phyloP scores from a whole-genome alignment of 495 filamentous ascomycete species.

The Aspergillus asperescens region DNA sequence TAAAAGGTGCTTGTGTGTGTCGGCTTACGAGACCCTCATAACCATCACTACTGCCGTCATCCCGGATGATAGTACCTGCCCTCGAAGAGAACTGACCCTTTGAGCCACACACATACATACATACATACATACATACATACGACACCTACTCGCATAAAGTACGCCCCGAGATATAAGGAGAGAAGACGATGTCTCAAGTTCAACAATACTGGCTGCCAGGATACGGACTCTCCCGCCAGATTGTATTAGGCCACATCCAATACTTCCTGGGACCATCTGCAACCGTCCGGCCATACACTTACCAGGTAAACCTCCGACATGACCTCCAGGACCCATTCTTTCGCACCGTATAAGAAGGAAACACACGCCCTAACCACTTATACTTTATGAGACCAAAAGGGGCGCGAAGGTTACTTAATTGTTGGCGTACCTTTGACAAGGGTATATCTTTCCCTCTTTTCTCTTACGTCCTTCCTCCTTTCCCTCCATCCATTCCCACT shows the following conservation, averaged over 20 bases:
- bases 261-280: slow-evolving; percentile 49
- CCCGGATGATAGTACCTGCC: not conserved
- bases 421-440: slow-evolving; percentile 47
- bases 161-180: not conserved
- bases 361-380: slow-evolving; percentile 18
- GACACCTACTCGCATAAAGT: slow-evolving; percentile 2
- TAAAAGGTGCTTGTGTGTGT: slow-evolving; percentile 13
- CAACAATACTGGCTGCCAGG: slow-evolving; percentile 52
- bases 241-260: slow-evolving; percentile 49
- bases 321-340: not conserved
- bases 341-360: not conserved
- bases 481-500: too few relatives aligned
- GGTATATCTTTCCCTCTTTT: slow-evolving; percentile 29
- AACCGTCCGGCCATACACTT: slow-evolving; percentile 47
- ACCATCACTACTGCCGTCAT: slow-evolving; percentile 5
- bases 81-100: not conserved
- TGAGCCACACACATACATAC: not conserved
- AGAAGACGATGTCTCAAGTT: slow-evolving; percentile 30
- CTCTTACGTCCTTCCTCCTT: too few relatives aligned
- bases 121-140: not conserved
- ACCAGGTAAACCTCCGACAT: slow-evolving; percentile 35
- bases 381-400: slow-evolving; percentile 25
- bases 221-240: slow-evolving; percentile 48
- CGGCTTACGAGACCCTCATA: slow-evolving; percentile 8
- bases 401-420: slow-evolving; percentile 52